Percentiles rank a stretch among this genome's conserved stretches.
These are phyloP conservation scores for Trichophyton simii DNA, from an alignment of 2,329 filamentous ascomycete genomes.

Conservation along the genomic window DNA sequence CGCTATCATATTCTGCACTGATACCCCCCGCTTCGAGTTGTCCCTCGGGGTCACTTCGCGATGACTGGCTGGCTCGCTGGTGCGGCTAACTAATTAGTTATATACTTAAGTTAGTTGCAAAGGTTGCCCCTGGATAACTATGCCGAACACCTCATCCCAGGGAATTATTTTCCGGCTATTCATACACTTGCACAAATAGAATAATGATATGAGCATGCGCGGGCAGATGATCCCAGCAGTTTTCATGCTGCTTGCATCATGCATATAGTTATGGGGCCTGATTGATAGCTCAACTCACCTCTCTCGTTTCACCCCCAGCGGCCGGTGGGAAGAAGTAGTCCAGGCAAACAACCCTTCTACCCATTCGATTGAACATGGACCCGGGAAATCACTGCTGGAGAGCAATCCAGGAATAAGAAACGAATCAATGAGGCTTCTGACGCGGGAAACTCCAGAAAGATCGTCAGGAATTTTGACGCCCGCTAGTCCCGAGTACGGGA, in stretches of 20 bases:
- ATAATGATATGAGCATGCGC: background rate
- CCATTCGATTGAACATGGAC: background rate
- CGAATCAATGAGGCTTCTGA: background rate
- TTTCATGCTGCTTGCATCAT: background rate
- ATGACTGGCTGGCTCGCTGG: background rate
- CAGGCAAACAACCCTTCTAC: background rate
- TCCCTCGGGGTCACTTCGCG: background rate
- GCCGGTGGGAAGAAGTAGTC: background rate
- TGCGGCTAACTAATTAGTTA: no score
- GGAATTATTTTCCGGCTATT: background rate
- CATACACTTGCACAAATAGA: background rate
- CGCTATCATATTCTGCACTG: background rate
- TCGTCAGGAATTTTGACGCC: background rate
- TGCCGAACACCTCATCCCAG: background rate
- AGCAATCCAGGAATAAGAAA: background rate
- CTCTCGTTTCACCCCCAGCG: background rate
- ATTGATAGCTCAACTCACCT: background rate
- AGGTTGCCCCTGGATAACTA: background rate
- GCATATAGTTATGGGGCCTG: background rate
- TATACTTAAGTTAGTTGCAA: background rate
- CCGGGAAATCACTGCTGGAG: background rate
- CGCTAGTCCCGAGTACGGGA: constrained; percentile 1
- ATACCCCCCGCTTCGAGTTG: background rate
- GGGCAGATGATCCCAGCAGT: background rate
- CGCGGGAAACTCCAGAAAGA: constrained; percentile 2